Percentiles rank a stretch among this genome's conserved stretches.
Conservation (phyloP, 73 alveolate genomes). For the Paramecium caudatum region DNA sequence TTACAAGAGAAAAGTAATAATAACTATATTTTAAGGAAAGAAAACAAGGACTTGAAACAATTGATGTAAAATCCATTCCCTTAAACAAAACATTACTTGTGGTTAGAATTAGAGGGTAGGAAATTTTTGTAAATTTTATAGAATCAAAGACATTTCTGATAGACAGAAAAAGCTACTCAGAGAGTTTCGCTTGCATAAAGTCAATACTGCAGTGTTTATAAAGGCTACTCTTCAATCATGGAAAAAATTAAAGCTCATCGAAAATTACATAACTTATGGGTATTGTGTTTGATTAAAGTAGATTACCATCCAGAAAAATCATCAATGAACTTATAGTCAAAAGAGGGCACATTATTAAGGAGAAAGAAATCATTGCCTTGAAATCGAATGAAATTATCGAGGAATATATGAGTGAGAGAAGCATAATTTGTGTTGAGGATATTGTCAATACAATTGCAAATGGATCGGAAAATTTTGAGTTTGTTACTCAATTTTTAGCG, state of each 20-base stretch:
- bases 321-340: conserved; percentile 67
- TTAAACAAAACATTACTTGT: conserved; percentile 71
- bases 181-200: conserved; percentile 48
- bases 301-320: conserved; percentile 69
- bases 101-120: conserved; percentile 77
- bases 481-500: conserved; percentile 75
- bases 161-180: conserved; percentile 49
- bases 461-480: conserved; percentile 59
- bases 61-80: conserved; percentile 58
- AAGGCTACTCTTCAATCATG: conserved; percentile 36
- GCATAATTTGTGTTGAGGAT: conserved; percentile 74
- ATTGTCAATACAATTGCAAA: conserved; percentile 69
- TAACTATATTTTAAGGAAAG: background rate
- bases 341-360: conserved; percentile 74
- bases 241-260: conserved; percentile 71
- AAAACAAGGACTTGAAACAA: conserved; percentile 53
- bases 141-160: conserved; percentile 71
- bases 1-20: conserved; percentile 61
- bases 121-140: background rate
- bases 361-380: conserved; percentile 68
- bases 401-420: conserved; percentile 69
- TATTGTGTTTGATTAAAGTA: background rate
- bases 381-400: conserved; percentile 72
- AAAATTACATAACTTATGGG: conserved; percentile 76
- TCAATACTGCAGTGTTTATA: conserved; percentile 68